Percentiles rank a stretch among this genome's conserved stretches.
phyloP scores from a whole-genome alignment of 2,329 filamentous ascomycete genomes.

The Mollisia scopiformis region DNA sequence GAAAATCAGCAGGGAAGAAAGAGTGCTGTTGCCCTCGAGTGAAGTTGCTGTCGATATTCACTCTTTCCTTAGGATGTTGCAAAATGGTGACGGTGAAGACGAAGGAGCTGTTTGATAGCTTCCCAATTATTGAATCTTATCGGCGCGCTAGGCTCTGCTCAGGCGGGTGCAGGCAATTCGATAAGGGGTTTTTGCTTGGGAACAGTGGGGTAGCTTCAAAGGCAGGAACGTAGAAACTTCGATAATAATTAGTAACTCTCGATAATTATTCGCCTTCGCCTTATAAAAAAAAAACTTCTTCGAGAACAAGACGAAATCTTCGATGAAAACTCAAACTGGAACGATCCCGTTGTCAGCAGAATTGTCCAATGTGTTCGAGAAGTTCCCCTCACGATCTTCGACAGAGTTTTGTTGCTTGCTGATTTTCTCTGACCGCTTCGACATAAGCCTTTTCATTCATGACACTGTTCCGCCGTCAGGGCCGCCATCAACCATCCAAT shows the following conservation, averaged over 20 bases:
- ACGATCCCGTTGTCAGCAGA: neutral
- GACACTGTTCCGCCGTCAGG: conserved; percentile 11
- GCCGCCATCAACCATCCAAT: conserved; percentile 11
- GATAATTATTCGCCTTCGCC: too few species aligned
- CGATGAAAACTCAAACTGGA: neutral
- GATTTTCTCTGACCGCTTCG: conserved; percentile 17
- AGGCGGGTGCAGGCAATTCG: conserved; percentile 1
- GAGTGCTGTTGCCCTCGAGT: neutral
- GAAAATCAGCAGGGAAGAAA: neutral
- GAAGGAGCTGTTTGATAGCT: neutral
- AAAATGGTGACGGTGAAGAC: neutral
- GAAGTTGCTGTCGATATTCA: neutral
- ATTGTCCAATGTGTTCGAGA: conserved; percentile 4
- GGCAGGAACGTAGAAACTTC: neutral
- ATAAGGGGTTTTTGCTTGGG: too few species aligned
- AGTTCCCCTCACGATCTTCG: neutral
- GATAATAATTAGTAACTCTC: too few species aligned
- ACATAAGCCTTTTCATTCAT: conserved; percentile 10
- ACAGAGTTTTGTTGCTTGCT: conserved; percentile 12
- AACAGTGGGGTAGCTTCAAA: conserved; percentile 8
- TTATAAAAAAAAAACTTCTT: neutral
- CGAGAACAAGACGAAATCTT: neutral
- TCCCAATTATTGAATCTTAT: conserved; percentile 11
- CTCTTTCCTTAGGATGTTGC: neutral
- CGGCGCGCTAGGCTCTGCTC: conserved; percentile 4